phyloP scores from a whole-genome alignment of 2,329 filamentous ascomycete genomes.

The Calonectria hongkongensis region DNA sequence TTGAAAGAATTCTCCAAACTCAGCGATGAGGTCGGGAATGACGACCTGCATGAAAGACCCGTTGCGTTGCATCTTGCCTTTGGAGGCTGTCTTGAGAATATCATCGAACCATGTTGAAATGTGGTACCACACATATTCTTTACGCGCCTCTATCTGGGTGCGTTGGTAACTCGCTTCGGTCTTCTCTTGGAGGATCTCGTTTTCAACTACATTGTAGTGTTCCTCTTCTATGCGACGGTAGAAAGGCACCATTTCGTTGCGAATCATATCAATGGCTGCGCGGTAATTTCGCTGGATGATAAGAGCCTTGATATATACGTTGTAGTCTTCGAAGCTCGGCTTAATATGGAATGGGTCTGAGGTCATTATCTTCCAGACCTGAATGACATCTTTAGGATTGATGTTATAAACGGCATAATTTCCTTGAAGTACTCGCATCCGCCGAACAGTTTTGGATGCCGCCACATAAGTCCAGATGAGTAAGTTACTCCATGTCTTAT shows the following conservation, averaged over 20 bases:
- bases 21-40: constrained; percentile 58
- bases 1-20: constrained; percentile 60
- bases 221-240: constrained; percentile 53
- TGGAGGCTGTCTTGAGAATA: constrained; percentile 54
- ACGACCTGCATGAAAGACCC: constrained; percentile 45
- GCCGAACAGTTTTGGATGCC: constrained; percentile 60
- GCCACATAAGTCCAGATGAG: constrained; percentile 81
- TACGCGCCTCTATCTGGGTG: constrained; percentile 54
- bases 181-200: constrained; percentile 58
- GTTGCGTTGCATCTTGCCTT: constrained; percentile 48
- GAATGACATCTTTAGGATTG: constrained; percentile 64
- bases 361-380: constrained; percentile 77
- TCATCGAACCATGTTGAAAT: constrained; percentile 55
- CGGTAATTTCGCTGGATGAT: constrained; percentile 55
- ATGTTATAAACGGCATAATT: constrained; percentile 59
- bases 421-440: constrained; percentile 60
- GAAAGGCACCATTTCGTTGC: constrained; percentile 64
- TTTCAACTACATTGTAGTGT: constrained; percentile 54
- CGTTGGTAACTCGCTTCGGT: constrained; percentile 52
- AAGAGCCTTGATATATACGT: constrained; percentile 64
- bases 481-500: constrained; percentile 78
- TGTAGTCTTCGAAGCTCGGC: constrained; percentile 75
- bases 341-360: constrained; percentile 72
- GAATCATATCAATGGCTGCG: constrained; percentile 62
- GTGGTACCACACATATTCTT: constrained; percentile 58